These are phyloP conservation scores for Leishmania tropica DNA, from an alignment of 208 protist species.

Conservation along the genomic window DNA sequence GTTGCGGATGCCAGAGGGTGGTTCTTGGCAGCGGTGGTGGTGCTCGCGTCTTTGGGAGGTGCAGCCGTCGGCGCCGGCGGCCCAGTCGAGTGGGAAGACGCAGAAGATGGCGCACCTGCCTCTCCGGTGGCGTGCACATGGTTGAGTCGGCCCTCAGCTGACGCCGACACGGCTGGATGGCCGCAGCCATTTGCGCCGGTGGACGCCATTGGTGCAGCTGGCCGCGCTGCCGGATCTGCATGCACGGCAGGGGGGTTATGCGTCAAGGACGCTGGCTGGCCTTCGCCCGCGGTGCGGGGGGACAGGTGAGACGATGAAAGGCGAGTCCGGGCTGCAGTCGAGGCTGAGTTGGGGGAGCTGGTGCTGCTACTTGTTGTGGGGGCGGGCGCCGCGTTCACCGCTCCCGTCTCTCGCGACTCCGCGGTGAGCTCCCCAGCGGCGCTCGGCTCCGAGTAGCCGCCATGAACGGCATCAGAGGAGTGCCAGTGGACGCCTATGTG, in stretches of 20 bases:
- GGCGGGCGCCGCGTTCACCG: not conserved
- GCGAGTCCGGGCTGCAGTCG: not conserved
- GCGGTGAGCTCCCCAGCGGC: not conserved
- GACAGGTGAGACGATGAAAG: slow-evolving; percentile 1
- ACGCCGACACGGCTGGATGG: too few species aligned
- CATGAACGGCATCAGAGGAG: not conserved
- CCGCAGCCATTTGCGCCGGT: not conserved
- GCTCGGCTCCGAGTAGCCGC: not conserved
- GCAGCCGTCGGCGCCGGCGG: not conserved
- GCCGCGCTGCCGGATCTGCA: slow-evolving; percentile 5
- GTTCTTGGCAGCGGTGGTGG: not conserved
- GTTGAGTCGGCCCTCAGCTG: not conserved
- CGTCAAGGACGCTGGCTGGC: not conserved
- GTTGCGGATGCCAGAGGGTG: not conserved
- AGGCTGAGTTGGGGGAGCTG: not conserved
- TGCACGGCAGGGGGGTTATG: not conserved
- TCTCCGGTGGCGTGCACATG: not conserved
- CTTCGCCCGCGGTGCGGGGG: not conserved
- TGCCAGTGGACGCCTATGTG: not conserved
- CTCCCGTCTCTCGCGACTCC: not conserved
- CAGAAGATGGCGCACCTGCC: not conserved
- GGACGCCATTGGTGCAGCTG: not conserved
- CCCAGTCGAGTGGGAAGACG: not conserved
- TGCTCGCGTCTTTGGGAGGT: not conserved
- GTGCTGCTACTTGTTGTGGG: not conserved